phyloP scores from a whole-genome alignment of 139 green algal genomes.

The Yamagishiella unicocca region DNA sequence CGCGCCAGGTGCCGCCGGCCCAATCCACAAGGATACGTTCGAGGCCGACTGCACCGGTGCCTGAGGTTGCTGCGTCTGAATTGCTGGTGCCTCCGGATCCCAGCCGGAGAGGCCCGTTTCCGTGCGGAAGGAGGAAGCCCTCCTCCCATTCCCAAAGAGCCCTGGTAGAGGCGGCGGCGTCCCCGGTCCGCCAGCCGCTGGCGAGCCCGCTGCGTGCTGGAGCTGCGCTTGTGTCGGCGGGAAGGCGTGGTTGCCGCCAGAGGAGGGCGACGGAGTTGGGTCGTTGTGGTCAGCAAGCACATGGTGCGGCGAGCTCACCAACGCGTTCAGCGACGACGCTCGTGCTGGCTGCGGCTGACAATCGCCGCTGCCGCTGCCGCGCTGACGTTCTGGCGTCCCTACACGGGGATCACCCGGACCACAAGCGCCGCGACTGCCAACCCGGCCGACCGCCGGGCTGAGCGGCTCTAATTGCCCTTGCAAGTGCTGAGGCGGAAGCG shows the following conservation, averaged over 20 bases:
- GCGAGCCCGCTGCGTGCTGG: too few species aligned
- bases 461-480: neutral
- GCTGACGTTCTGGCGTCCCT: neutral
- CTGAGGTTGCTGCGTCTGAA: neutral
- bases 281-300: neutral
- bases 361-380: neutral
- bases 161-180: conserved; percentile 16
- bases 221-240: neutral
- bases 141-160: neutral
- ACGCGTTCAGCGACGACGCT: too few species aligned
- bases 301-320: too few species aligned
- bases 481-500: conserved; percentile 2
- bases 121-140: conserved; percentile 1
- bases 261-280: neutral
- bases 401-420: neutral
- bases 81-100: conserved; percentile 10
- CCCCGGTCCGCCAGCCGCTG: too few species aligned
- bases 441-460: neutral
- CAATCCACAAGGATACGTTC: conserved; percentile 17
- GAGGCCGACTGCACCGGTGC: neutral
- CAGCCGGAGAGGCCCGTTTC: conserved; percentile 20
- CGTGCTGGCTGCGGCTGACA: neutral
- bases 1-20: neutral
- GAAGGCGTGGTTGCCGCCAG: neutral
- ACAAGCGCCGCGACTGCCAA: neutral